A percentile compares a stretch with the other conserved stretches of the same genome.
Evolutionary conservation across 2,329 filamentous ascomycete species (phyloP).

Genomic region (Diaporthe sp.): DNA sequence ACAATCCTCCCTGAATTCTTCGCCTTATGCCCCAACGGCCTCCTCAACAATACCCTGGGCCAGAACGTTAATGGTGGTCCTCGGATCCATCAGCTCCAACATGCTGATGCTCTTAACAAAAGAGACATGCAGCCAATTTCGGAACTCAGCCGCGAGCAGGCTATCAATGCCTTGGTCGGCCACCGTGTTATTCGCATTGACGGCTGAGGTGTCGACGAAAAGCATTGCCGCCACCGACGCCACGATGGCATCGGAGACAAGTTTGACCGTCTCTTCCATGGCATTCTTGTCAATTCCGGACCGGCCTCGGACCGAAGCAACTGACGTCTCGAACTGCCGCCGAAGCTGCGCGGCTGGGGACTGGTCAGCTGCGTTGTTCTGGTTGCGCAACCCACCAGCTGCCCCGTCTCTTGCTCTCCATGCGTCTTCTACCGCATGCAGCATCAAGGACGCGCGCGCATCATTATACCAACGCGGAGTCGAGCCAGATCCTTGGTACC

Average conservation of each 20-base stretch:
- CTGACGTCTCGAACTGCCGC: not conserved
- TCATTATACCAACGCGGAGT: too few species aligned
- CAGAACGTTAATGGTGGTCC: not conserved
- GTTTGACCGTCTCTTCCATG: not conserved
- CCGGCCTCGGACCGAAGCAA: not conserved
- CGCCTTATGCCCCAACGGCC: not conserved
- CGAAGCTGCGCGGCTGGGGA: not conserved
- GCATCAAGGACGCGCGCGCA: too few species aligned
- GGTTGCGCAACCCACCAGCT: not conserved
- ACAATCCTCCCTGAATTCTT: too few species aligned
- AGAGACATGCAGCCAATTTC: not conserved
- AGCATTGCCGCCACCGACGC: not conserved
- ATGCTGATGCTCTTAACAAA: not conserved
- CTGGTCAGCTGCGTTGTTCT: not conserved
- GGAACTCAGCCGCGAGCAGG: slow-evolving; percentile 16
- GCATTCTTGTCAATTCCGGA: not conserved
- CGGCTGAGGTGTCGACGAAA: not conserved
- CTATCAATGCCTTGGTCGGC: slow-evolving; percentile 3
- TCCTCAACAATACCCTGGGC: not conserved
- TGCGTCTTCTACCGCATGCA: slow-evolving; percentile 47
- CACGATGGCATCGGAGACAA: not conserved
- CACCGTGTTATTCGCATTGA: not conserved
- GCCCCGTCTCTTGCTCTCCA: slow-evolving; percentile 3
- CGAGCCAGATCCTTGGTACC: too few species aligned
- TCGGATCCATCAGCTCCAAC: not conserved